Base-by-base conservation (phyloP, 2,329 filamentous ascomycete species). In the Byssochlamys sp. region DNA sequence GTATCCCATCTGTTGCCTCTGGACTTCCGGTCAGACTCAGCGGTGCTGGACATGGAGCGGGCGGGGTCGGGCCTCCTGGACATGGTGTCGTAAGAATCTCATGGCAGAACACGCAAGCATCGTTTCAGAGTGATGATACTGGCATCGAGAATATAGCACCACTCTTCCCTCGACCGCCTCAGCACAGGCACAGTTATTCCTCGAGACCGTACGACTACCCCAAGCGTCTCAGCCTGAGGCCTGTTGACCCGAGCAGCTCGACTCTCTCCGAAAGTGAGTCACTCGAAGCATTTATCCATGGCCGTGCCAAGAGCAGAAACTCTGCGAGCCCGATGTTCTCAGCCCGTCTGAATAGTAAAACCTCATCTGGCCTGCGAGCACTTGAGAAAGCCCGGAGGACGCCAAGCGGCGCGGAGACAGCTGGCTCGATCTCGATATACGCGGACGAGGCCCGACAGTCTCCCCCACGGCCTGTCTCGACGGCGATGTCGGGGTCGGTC, bases 21-120 rank as follows among this genome's bases (percentile, higher is more conserved):
- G 73, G 73, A 9, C 62, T 75, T 31, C 73, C 74, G 0, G 62
- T 71, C n/a, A 65, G 74, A 57, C 63, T 72, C 19, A 76, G 73
- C 55, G 74, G 74, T 19, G 73, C 73, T 19, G 73, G 73, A 2
- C 73, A 76, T 61, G 74, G 74, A 3, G 69, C 71, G 2, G 73
- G 74, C 48, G 71, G 72, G 3, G 67, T 74, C 14, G 68, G 70
- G n/a, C 68, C 70, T 31, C 65, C 69, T 3, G 69, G 71, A 9
- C 65, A 69, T 57, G 70, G 69, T n/a, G 55, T 69, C 3, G 69
- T 71, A 5, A 66, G 69, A 14, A 60, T 66, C 50, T 75, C 73
- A 33, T 75, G 73, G 73, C 71, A 74, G 57, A 73, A 70, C 55
- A 69, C 68, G 0, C 67, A 68, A 31, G 59, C 60, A 7, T 72